A percentile compares a stretch with the other conserved stretches of the same genome.
These are phyloP conservation scores for Hypoxylon crocopeplum DNA, from an alignment of 495 filamentous ascomycete species.

Conservation along the genomic window DNA sequence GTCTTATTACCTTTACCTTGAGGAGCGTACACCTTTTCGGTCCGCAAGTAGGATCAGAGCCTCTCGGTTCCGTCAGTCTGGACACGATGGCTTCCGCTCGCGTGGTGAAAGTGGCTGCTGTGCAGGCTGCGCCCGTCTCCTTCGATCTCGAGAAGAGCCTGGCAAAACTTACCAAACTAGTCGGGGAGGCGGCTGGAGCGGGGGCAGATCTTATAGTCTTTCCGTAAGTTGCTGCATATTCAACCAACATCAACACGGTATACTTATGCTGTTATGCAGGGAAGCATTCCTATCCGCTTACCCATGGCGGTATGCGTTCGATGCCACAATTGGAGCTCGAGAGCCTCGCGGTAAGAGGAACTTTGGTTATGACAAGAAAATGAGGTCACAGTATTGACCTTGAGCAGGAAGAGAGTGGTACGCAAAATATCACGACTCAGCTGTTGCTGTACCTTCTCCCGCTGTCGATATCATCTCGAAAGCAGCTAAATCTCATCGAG, in stretches of 20 bases:
- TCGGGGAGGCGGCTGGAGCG: conserved; percentile 48
- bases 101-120: conserved; percentile 44
- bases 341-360: conserved; percentile 46
- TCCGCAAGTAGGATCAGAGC: conserved; percentile 5
- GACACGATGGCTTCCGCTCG: conserved; percentile 31
- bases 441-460: conserved; percentile 43
- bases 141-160: conserved; percentile 51
- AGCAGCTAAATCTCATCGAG: conserved; percentile 42
- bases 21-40: conserved; percentile 2
- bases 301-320: conserved; percentile 52
- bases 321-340: conserved; percentile 50
- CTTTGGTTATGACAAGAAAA: neutral
- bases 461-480: conserved; percentile 45
- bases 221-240: conserved; percentile 45
- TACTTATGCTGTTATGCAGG: conserved; percentile 24
- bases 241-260: neutral
- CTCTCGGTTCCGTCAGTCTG: conserved; percentile 8
- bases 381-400: conserved; percentile 10
- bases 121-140: conserved; percentile 52
- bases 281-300: conserved; percentile 52
- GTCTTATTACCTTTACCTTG: conserved; percentile 1
- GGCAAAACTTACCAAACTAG: conserved; percentile 46
- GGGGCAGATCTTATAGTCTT: conserved; percentile 57
- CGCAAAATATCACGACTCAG: conserved; percentile 48
- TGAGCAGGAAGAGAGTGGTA: conserved; percentile 49